Base-by-base conservation (phyloP, 768 basidiomycete genomes). In the Phaffia australis region DNA sequence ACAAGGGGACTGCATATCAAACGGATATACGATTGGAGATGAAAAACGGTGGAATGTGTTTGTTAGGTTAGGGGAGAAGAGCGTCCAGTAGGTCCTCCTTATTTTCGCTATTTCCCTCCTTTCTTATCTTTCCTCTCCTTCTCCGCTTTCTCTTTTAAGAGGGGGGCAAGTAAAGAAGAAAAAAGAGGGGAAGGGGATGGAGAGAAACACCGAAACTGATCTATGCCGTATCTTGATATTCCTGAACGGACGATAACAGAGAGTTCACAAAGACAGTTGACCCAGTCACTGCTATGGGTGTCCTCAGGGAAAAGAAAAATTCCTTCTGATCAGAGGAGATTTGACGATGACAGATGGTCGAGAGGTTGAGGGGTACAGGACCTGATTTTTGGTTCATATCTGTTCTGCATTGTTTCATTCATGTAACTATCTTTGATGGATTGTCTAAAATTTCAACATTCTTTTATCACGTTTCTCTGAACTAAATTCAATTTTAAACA, bases 21-120 rank as follows among this genome's bases (percentile, higher is more conserved):
- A 63, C 19, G 67, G 67, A 9, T 67, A 62, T 56, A 69, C 67
- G 35, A 64, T 69, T n/a, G 67, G 62, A 16, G 61, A 69, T 42
- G 67, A 69, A 42, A 69, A 69, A 48, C 29, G 47, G 21, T 69
- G 67, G 67, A 69, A 69, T 51, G 67, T 69, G 6, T 69, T 69
- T 27, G 50, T 64, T 3, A 42, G 67, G 23, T 19, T 56, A 7
- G 62, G n/a, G 7, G 57, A 27, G 18, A 50, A 57, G 15, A 62
- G 54, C 6, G 67, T 68, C 30, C 30, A 14, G 64, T 65, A 25
- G 27, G 64, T 63, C 29, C 21, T 11, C 56, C 15, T 19, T n/a
- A 9, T 23, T 58, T 32, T 21, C 8, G 5, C 21, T 23, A 7
- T 23, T 58, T 27, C 11, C 32, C 7, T 58, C 27, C 32, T 27